Percentiles rank a stretch among this genome's conserved stretches.
Conservation (phyloP, 2,329 filamentous ascomycete species). For the Colletotrichum trifolii region DNA sequence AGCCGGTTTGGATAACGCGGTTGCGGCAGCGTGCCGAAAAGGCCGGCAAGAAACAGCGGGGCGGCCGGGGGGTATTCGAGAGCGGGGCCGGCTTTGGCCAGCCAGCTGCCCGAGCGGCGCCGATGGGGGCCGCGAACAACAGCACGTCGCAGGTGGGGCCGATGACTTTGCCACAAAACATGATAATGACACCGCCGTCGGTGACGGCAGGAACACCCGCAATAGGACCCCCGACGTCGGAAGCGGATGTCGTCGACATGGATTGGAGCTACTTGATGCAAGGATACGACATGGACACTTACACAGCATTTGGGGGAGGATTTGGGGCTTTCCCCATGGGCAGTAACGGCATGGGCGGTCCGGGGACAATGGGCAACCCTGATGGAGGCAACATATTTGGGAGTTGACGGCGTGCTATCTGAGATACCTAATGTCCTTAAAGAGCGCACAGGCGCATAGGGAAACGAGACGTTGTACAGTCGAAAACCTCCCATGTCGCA, state of each 20-base stretch:
- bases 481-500: too few relatives aligned
- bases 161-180: constrained; percentile 40
- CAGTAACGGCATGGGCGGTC: constrained; percentile 35
- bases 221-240: constrained; percentile 39
- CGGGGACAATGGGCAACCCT: constrained; percentile 39
- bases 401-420: constrained; percentile 4
- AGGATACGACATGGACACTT: constrained; percentile 49
- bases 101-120: constrained; percentile 43
- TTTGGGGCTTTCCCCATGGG: constrained; percentile 37
- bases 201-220: constrained; percentile 39
- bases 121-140: constrained; percentile 35
- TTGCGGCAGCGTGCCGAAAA: constrained; percentile 58
- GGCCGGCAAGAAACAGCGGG: constrained; percentile 41
- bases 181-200: constrained; percentile 47
- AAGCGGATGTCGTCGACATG: constrained; percentile 52
- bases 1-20: constrained; percentile 59
- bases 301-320: constrained; percentile 43
- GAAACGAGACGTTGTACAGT: too few relatives aligned
- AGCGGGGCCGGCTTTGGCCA: constrained; percentile 10
- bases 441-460: not conserved
- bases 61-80: constrained; percentile 16
- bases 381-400: constrained; percentile 35
- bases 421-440: not conserved
- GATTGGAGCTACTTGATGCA: constrained; percentile 62
- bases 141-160: constrained; percentile 37